These are phyloP conservation scores for Chlorella vulgaris DNA, from an alignment of 139 green algal genomes.

Conservation along the genomic window DNA sequence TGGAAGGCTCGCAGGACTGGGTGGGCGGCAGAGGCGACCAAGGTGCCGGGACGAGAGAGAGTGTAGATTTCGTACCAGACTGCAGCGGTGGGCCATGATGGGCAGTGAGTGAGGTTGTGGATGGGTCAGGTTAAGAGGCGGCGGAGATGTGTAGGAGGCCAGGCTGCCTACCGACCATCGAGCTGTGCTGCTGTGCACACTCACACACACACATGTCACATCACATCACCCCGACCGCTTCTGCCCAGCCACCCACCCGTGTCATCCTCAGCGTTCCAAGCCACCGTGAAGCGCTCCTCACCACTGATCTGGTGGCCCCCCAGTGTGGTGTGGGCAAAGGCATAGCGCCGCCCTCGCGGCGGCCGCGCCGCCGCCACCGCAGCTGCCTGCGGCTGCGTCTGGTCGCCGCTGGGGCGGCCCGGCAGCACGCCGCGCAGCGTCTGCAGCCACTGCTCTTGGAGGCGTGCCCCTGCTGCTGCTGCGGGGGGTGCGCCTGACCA, in stretches of 20 bases:
- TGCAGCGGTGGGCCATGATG: too few relatives aligned
- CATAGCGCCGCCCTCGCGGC: slow-evolving; percentile 6
- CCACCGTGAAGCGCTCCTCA: slow-evolving; percentile 44
- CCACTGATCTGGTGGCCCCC: slow-evolving; percentile 40
- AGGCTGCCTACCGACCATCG: too few relatives aligned
- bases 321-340: slow-evolving; percentile 43
- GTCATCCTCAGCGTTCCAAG: slow-evolving; percentile 36
- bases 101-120: too few relatives aligned
- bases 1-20: slow-evolving; percentile 44
- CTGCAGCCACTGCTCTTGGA: not conserved
- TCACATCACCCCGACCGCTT: too few relatives aligned
- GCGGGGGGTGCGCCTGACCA: not conserved
- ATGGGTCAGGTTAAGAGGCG: too few relatives aligned
- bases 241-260: slow-evolving; percentile 1
- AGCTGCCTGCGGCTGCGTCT: not conserved
- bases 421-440: not conserved
- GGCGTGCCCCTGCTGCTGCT: not conserved
- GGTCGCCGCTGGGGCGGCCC: not conserved
- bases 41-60: slow-evolving; percentile 35
- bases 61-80: slow-evolving; percentile 50
- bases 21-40: slow-evolving; percentile 21
- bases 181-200: too few relatives aligned
- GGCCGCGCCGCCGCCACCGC: not conserved
- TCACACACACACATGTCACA: too few relatives aligned
- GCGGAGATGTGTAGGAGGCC: too few relatives aligned